These are phyloP conservation scores for Reutealis trisperma DNA, from an alignment of 345 rosid species.

Conservation along the genomic window DNA sequence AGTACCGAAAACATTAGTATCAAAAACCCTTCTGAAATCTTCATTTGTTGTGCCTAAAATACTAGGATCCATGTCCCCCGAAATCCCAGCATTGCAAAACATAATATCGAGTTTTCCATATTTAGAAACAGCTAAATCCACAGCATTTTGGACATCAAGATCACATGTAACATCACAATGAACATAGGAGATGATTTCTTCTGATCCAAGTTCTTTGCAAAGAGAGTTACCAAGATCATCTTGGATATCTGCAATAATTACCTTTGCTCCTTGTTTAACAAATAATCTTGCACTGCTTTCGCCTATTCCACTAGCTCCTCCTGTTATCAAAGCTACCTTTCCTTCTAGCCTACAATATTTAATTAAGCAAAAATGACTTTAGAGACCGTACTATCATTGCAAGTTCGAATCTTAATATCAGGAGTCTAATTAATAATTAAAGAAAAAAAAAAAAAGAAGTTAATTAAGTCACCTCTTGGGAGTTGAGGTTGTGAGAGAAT, in stretches of 20 bases:
- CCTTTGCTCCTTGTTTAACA: conserved; percentile 30
- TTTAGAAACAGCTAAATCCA: conserved; percentile 24
- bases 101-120: conserved; percentile 37
- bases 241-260: conserved; percentile 36
- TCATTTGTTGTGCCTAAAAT: neutral
- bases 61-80: neutral
- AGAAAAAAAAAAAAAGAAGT: no score
- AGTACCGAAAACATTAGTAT: neutral
- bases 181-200: neutral
- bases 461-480: no score
- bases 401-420: no score
- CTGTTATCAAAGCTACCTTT: conserved; percentile 38
- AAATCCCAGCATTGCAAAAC: conserved; percentile 32
- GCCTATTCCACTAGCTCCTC: no score
- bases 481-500: no score
- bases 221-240: conserved; percentile 35
- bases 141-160: conserved; percentile 20
- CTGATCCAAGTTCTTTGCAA: conserved; percentile 14
- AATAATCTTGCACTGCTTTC: conserved; percentile 23
- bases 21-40: conserved; percentile 15
- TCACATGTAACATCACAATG: conserved; percentile 28
- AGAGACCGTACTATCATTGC: no score
- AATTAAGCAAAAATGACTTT: no score
- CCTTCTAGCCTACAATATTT: conserved; percentile 27
- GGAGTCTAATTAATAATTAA: no score